phyloP scores from a whole-genome alignment of 2,329 filamentous ascomycete genomes.

The Fusarium fujikuroi region DNA sequence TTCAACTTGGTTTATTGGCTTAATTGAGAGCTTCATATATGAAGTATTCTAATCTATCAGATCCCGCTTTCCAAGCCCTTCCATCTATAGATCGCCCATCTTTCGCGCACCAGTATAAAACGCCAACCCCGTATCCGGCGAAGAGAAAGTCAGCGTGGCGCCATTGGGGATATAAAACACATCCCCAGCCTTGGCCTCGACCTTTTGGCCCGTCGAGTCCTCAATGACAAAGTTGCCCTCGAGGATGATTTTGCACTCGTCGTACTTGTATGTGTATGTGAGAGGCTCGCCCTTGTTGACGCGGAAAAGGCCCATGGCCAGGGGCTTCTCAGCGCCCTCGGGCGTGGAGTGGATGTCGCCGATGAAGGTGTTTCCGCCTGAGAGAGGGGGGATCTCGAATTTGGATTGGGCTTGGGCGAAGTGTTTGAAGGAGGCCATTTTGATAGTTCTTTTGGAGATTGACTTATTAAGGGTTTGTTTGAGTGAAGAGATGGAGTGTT shows the following conservation, averaged over 20 bases:
- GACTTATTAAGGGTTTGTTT: background rate
- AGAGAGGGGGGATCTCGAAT: slow-evolving; percentile 73
- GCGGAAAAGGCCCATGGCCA: slow-evolving; percentile 73
- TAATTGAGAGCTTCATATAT: background rate
- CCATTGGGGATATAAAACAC: slow-evolving; percentile 77
- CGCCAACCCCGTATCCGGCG: slow-evolving; percentile 68
- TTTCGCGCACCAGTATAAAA: slow-evolving; percentile 63
- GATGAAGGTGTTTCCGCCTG: slow-evolving; percentile 74
- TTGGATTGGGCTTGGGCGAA: slow-evolving; percentile 66
- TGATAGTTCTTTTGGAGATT: slow-evolving; percentile 6
- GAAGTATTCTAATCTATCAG: slow-evolving; percentile 26
- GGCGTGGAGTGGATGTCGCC: slow-evolving; percentile 70
- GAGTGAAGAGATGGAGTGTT: background rate
- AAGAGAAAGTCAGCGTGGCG: slow-evolving; percentile 72
- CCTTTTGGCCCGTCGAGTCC: slow-evolving; percentile 69
- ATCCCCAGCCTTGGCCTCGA: slow-evolving; percentile 69
- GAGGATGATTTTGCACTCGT: slow-evolving; percentile 80
- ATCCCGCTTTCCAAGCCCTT: slow-evolving; percentile 9
- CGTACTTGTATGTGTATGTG: slow-evolving; percentile 75
- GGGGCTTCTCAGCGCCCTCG: slow-evolving; percentile 66
- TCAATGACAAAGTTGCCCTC: slow-evolving; percentile 74
- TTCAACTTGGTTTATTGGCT: background rate
- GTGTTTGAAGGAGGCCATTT: slow-evolving; percentile 60
- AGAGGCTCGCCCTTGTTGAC: slow-evolving; percentile 74
- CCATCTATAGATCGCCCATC: slow-evolving; percentile 43